Evolutionary conservation across 2,329 filamentous ascomycete species (phyloP).

Genomic region (Lizonia empirigonia): DNA sequence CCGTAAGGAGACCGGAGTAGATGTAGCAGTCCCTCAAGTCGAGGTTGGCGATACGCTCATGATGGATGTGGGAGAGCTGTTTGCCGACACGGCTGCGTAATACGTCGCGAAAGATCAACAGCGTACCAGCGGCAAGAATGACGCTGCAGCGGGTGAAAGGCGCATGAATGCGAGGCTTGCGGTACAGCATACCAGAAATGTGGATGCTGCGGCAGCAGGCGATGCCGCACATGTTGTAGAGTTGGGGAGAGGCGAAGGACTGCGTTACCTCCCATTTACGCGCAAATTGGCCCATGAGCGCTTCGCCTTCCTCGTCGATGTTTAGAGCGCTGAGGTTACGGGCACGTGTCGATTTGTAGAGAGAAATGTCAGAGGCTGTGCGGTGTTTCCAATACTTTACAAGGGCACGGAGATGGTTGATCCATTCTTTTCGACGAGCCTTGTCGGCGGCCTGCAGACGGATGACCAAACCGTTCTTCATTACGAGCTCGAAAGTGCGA

Average conservation of each 20-base stretch:
- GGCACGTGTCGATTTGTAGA: conserved; percentile 62
- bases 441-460: conserved; percentile 64
- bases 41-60: conserved; percentile 64
- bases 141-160: conserved; percentile 67
- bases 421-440: conserved; percentile 65
- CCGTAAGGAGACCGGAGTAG: conserved; percentile 67
- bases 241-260: conserved; percentile 64
- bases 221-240: conserved; percentile 73
- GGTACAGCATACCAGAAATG: conserved; percentile 66
- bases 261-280: conserved; percentile 71
- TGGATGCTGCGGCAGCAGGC: conserved; percentile 65
- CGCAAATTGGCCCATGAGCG: conserved; percentile 68
- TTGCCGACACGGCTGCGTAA: conserved; percentile 61
- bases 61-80: conserved; percentile 64
- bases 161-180: conserved; percentile 66
- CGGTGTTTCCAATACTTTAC: conserved; percentile 67
- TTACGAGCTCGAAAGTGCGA: conserved; percentile 65
- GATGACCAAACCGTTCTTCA: conserved; percentile 66
- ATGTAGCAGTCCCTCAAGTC: conserved; percentile 69
- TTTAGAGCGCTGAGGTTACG: conserved; percentile 64
- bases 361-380: conserved; percentile 60
- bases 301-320: conserved; percentile 70
- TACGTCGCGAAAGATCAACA: conserved; percentile 67
- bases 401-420: conserved; percentile 61
- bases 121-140: conserved; percentile 63